These are phyloP conservation scores for Angomonas deanei DNA, from an alignment of 208 protist genomes.

Conservation along the genomic window DNA sequence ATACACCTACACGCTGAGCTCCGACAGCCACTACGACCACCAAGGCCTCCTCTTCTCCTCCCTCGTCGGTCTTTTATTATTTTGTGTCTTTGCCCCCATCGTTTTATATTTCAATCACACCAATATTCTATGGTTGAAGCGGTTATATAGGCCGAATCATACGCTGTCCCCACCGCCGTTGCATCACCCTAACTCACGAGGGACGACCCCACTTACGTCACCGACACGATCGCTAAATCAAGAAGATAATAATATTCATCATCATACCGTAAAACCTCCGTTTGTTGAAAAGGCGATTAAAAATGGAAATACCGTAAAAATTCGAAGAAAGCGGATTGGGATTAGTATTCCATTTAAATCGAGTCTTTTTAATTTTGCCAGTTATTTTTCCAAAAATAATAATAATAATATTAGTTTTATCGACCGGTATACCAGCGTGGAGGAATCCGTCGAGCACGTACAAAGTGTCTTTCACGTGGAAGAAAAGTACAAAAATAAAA, in stretches of 20 bases:
- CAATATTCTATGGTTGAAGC: slow-evolving; percentile 57
- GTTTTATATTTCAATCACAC: slow-evolving; percentile 36
- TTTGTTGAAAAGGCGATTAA: neutral
- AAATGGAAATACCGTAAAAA: neutral
- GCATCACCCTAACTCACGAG: neutral
- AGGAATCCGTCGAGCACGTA: neutral
- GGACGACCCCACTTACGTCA: neutral
- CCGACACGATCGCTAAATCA: neutral
- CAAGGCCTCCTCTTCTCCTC: slow-evolving; percentile 70
- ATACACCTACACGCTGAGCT: neutral
- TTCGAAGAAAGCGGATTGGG: neutral
- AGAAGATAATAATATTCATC: neutral
- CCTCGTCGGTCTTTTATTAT: slow-evolving; percentile 23
- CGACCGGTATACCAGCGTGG: neutral
- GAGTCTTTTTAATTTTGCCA: neutral
- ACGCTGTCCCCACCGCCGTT: slow-evolving; percentile 15
- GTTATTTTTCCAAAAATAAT: neutral
- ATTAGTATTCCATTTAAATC: neutral
- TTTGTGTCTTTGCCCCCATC: slow-evolving; percentile 24
- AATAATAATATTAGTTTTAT: slow-evolving; percentile 1
- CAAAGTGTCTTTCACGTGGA: neutral
- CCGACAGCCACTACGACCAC: slow-evolving; percentile 56
- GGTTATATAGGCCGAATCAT: slow-evolving; percentile 76
- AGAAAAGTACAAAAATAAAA: neutral
- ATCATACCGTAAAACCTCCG: neutral